phyloP scores from a whole-genome alignment of 129 eudicot genomes.

The Solidago caesia region DNA sequence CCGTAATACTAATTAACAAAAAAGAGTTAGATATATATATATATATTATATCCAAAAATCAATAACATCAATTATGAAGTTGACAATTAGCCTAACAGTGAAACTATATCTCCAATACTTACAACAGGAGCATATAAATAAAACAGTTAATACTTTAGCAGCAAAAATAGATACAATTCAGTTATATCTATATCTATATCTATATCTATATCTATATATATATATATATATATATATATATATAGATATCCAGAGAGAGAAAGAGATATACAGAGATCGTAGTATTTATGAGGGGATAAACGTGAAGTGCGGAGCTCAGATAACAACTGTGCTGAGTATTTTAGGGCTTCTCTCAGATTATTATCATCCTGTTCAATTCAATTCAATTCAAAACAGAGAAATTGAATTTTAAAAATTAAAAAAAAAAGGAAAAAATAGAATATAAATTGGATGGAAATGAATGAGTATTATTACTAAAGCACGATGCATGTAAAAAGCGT shows the following conservation, averaged over 20 bases:
- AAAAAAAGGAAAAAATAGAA: conserved; percentile 19
- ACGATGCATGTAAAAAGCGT: conserved; percentile 92
- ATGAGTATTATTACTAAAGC: conserved; percentile 55
- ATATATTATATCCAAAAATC: no score
- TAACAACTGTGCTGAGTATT: conserved; percentile 80
- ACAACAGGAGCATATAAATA: conserved; percentile 1
- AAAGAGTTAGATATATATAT: background rate
- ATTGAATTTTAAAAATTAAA: background rate
- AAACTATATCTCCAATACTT: conserved; percentile 18
- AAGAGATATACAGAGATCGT: conserved; percentile 68
- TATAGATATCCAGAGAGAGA: background rate
- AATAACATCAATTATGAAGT: conserved; percentile 18
- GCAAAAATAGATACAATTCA: background rate
- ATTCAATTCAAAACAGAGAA: background rate
- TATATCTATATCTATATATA: no score
- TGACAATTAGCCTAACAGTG: conserved; percentile 13
- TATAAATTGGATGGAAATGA: background rate
- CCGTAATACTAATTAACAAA: no score
- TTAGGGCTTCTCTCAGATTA: conserved; percentile 92
- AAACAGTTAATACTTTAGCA: background rate
- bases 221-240: background rate
- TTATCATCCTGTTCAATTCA: conserved; percentile 55
- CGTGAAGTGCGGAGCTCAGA: conserved; percentile 96
- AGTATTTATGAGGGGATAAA: conserved; percentile 92
- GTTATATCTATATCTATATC: background rate